phyloP scores from a whole-genome alignment of 306 rosid genomes.

The Quillaja saponaria region DNA sequence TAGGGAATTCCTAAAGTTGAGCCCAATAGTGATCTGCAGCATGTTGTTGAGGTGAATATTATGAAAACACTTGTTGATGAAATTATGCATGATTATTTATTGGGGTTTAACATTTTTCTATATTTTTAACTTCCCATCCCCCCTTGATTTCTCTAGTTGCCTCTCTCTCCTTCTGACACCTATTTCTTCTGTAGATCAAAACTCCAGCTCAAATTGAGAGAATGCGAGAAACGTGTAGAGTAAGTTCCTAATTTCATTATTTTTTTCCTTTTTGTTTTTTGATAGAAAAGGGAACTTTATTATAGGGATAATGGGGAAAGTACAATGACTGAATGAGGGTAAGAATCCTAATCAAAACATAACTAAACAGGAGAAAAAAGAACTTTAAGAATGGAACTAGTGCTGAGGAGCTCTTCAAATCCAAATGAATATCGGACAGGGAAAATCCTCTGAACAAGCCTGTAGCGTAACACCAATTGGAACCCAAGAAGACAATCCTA shows the following conservation, averaged over 20 bases:
- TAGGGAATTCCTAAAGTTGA: constrained; percentile 86
- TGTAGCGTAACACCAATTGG: no score
- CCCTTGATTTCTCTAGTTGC: constrained; percentile 1
- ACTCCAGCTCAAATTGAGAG: constrained; percentile 64
- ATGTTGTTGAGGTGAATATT: constrained; percentile 66
- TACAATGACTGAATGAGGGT: no score
- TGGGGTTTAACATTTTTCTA: neutral
- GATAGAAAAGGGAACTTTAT: no score
- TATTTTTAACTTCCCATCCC: no score
- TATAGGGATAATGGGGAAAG: no score
- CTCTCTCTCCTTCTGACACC: constrained; percentile 4
- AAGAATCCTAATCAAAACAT: no score
- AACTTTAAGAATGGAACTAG: no score
- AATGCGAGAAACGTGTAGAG: constrained; percentile 85
- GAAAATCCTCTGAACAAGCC: no score
- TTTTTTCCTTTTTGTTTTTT: neutral
- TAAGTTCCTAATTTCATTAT: constrained; percentile 37
- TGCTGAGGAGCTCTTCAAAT: no score
- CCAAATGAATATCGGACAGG: no score
- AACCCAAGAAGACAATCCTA: no score
- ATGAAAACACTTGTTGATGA: constrained; percentile 8
- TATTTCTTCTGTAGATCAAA: constrained; percentile 62
- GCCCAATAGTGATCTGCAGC: constrained; percentile 79
- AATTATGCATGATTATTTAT: neutral
- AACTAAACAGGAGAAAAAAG: no score